Conservation (phyloP, 306 rosid genomes). For the Vicia sativa region DNA sequence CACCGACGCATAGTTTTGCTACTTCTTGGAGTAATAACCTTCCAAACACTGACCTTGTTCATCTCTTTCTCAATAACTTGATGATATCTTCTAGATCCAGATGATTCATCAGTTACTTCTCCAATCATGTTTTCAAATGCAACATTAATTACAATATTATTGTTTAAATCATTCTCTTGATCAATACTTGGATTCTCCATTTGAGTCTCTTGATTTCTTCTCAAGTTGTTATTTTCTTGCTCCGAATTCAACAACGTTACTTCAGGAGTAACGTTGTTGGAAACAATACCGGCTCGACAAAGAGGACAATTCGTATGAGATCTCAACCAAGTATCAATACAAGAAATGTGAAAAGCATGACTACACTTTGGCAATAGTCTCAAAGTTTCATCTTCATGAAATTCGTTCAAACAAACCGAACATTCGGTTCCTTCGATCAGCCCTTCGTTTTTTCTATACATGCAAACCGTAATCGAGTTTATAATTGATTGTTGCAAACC, state of each 20-base stretch:
- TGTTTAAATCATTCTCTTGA: conserved; percentile 26
- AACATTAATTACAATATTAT: conserved; percentile 2
- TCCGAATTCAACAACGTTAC: conserved; percentile 19
- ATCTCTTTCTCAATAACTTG: conserved; percentile 1
- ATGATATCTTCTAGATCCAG: conserved; percentile 24
- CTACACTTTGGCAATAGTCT: conserved; percentile 72
- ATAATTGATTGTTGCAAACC: conserved; percentile 72
- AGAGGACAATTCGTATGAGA: conserved; percentile 78
- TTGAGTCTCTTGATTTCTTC: conserved; percentile 43
- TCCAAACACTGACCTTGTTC: neutral
- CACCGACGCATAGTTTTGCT: conserved; percentile 39
- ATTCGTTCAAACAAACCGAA: conserved; percentile 72
- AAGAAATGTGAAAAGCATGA: conserved; percentile 68
- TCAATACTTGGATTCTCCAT: conserved; percentile 40
- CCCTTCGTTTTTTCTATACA: conserved; percentile 57
- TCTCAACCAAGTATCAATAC: conserved; percentile 75
- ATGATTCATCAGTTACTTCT: conserved; percentile 45
- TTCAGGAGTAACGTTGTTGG: conserved; percentile 32
- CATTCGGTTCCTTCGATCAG: conserved; percentile 73
- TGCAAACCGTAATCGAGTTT: conserved; percentile 60
- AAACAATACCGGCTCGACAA: conserved; percentile 60
- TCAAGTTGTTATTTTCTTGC: conserved; percentile 33
- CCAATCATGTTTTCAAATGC: conserved; percentile 36
- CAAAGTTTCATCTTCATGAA: conserved; percentile 56
- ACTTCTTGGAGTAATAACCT: conserved; percentile 11